Evolutionary conservation across 495 filamentous ascomycete genomes (phyloP).

Genomic region (Tuber calosporum): DNA sequence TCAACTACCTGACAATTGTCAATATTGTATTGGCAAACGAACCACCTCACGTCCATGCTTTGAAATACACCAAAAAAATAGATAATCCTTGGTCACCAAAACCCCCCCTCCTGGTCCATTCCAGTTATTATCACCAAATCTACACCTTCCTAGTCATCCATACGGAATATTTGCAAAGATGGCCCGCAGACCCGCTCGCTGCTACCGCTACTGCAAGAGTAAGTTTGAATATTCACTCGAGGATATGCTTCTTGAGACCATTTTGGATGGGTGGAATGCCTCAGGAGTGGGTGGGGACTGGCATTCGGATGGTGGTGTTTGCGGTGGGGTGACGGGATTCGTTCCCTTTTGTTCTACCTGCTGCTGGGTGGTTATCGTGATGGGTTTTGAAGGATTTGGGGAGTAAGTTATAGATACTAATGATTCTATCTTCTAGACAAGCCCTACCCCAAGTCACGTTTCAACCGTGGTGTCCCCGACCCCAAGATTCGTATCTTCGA

Average conservation of each 20-base stretch:
- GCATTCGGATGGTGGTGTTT: background rate
- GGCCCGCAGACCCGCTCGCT: conserved; percentile 96
- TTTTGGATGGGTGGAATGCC: conserved; percentile 3
- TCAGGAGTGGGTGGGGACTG: background rate
- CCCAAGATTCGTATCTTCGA: conserved; percentile 99
- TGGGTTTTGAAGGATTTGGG: background rate
- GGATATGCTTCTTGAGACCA: conserved; percentile 44
- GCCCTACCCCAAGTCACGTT: conserved; percentile 98
- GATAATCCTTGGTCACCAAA: conserved; percentile 11
- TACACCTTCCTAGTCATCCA: conserved; percentile 30
- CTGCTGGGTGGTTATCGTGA: background rate
- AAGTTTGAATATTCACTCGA: conserved; percentile 55
- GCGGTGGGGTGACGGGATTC: background rate
- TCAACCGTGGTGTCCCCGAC: conserved; percentile 99
- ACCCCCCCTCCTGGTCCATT: background rate
- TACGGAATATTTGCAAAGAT: conserved; percentile 68
- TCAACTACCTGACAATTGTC: background rate
- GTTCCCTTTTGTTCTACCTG: background rate
- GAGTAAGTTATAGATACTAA: conserved; percentile 9
- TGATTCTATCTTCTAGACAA: conserved; percentile 44
- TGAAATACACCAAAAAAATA: conserved; percentile 33
- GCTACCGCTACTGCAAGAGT: conserved; percentile 99
- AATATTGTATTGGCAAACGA: background rate
- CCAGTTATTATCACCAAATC: conserved; percentile 15
- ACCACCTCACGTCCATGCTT: conserved; percentile 25